phyloP scores from a whole-genome alignment of 2,329 filamentous ascomycete genomes.

The Fusarium sp. region DNA sequence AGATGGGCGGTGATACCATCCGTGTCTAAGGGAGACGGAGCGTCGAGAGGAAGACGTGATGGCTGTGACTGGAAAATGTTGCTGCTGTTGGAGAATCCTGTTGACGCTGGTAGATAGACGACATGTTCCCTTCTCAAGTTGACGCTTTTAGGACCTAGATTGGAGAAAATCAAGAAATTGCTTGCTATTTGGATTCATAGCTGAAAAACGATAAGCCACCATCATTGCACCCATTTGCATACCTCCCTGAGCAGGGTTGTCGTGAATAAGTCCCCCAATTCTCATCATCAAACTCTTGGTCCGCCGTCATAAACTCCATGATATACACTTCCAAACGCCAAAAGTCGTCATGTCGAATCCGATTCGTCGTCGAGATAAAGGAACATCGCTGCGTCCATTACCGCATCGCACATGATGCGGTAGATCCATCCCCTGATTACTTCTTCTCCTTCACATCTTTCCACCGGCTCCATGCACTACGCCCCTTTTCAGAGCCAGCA shows the following conservation, averaged over 20 bases:
- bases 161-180: constrained; percentile 10
- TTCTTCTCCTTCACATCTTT: constrained; percentile 41
- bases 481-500: constrained; percentile 60
- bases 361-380: background rate
- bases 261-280: background rate
- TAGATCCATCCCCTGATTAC: background rate
- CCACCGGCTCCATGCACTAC: constrained; percentile 50
- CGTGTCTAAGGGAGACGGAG: constrained; percentile 32
- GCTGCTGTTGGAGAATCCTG: constrained; percentile 24
- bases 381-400: background rate
- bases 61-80: constrained; percentile 19
- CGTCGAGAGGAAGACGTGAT: background rate
- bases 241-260: background rate
- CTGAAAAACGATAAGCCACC: constrained; percentile 1
- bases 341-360: background rate
- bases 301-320: background rate
- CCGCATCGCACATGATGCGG: background rate
- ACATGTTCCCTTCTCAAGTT: constrained; percentile 17
- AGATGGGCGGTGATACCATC: constrained; percentile 68
- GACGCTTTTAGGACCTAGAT: constrained; percentile 1
- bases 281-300: background rate
- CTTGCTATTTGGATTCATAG: constrained; percentile 14
- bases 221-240: background rate
- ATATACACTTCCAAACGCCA: constrained; percentile 5
- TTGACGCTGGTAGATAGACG: constrained; percentile 10